These are phyloP conservation scores for Rhodomyrtus psidioides DNA, from an alignment of 441 rosid species.

Conservation along the genomic window DNA sequence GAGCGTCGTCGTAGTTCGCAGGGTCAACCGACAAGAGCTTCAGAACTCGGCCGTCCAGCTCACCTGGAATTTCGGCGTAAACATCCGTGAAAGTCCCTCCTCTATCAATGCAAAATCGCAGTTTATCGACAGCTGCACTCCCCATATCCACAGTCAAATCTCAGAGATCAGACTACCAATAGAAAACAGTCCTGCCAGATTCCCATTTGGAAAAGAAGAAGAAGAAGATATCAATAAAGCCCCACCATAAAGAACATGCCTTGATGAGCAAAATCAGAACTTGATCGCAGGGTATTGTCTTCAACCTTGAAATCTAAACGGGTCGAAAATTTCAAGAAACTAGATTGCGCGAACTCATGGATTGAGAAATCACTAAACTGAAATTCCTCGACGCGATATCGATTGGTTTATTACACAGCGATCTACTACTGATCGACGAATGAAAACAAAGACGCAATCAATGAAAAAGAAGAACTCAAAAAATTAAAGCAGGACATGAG, in stretches of 20 bases:
- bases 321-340: not conserved
- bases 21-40: constrained; percentile 95
- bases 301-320: not conserved
- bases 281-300: not conserved
- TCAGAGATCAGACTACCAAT: not conserved
- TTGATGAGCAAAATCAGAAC: not conserved
- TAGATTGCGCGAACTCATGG: not conserved
- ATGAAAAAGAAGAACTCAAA: not conserved
- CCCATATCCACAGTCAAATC: constrained; percentile 35
- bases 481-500: not conserved
- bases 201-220: not conserved
- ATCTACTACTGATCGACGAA: not conserved
- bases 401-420: too few species aligned
- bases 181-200: not conserved
- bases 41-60: constrained; percentile 55
- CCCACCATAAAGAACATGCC: not conserved
- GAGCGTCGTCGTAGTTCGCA: constrained; percentile 89
- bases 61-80: constrained; percentile 83
- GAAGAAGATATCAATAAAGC: not conserved
- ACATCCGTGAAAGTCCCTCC: constrained; percentile 97
- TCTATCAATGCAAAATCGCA: constrained; percentile 87
- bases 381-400: not conserved
- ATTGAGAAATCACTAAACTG: not conserved
- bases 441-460: not conserved
- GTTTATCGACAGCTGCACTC: constrained; percentile 36